Base-by-base conservation (phyloP, 78 protist species). In the Tieghemostelium lacteum region DNA sequence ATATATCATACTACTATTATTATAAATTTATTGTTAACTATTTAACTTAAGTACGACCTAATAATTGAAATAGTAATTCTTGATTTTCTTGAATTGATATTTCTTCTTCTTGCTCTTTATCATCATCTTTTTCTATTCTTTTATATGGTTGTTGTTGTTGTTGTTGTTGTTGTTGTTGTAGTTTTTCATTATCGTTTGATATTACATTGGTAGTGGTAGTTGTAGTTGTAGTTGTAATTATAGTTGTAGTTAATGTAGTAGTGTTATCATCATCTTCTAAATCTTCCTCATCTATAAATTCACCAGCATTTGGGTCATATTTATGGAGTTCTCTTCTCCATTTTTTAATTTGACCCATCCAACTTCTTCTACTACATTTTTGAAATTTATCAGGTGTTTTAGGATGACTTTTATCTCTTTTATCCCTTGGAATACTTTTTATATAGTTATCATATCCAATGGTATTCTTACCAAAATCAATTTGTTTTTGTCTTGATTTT, bases 381-480 rank as follows among this genome's bases (percentile, higher is more conserved):
- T 92, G 92, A 49, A 14, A 37, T 52, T 54, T 73, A 50, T 92
- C 80, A 14, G 96, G 96, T 29, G 92, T 92, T 52, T 55, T 57
- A 1, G 96, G 96, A 83, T 83, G 64, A 33, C 19, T 8, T 60
- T 49, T 55, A 24, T 65, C 67, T 20, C 64, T 70, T 31, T 39
- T 37, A 42, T 45, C 49, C 28, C 80, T 83, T 69, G 76, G 86
- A 14, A 74, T 71, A 64, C 28, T 17, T 0, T 54, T 39, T 5
- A 61, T 37, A 61, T 72, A 87, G 49, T 74, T 73, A 37, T 70
- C 86, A 66, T 95, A 93, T 5, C 97, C 96, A 54, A 85, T 67
- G 12, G 97, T 95, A 74, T 85, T 86, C 76, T 78, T 83, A 24
- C 97, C 97, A 39, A 74, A 89, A 60, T 93, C 94, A 72, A 95